These are phyloP conservation scores for Tulasnella sp. DNA, from an alignment of 768 basidiomycete species.

Conservation along the genomic window DNA sequence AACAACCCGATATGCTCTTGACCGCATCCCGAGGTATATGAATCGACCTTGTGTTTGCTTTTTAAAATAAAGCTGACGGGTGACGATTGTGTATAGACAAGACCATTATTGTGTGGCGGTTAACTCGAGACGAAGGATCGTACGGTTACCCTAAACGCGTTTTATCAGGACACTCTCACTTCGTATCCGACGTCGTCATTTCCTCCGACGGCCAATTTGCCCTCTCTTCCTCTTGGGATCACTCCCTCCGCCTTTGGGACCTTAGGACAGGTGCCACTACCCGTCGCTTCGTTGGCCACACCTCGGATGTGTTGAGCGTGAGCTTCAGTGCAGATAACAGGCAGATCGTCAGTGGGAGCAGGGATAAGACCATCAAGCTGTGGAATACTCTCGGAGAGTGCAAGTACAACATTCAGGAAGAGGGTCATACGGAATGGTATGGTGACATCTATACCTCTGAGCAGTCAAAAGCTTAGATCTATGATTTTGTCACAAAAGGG, in stretches of 20 bases:
- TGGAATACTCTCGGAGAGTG: conserved; percentile 99
- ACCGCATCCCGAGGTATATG: conserved; percentile 87
- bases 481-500: conserved; percentile 42
- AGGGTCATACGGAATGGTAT: conserved; percentile 92
- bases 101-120: conserved; percentile 98
- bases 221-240: conserved; percentile 98
- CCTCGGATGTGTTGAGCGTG: conserved; percentile 94
- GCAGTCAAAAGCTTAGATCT: neutral
- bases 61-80: neutral
- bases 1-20: conserved; percentile 99
- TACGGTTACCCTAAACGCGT: conserved; percentile 97
- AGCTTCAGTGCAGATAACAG: conserved; percentile 99
- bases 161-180: conserved; percentile 98
- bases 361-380: conserved; percentile 95
- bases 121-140: conserved; percentile 82
- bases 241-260: conserved; percentile 99
- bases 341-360: conserved; percentile 97
- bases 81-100: conserved; percentile 55
- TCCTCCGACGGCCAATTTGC: conserved; percentile 99
- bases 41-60: conserved; percentile 17
- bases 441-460: conserved; percentile 13
- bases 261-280: conserved; percentile 95
- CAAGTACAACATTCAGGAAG: conserved; percentile 99
- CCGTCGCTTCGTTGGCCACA: conserved; percentile 96
- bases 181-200: conserved; percentile 97